Base-by-base conservation (phyloP, 2,329 filamentous ascomycete species). In the Aspergillus udagawae region DNA sequence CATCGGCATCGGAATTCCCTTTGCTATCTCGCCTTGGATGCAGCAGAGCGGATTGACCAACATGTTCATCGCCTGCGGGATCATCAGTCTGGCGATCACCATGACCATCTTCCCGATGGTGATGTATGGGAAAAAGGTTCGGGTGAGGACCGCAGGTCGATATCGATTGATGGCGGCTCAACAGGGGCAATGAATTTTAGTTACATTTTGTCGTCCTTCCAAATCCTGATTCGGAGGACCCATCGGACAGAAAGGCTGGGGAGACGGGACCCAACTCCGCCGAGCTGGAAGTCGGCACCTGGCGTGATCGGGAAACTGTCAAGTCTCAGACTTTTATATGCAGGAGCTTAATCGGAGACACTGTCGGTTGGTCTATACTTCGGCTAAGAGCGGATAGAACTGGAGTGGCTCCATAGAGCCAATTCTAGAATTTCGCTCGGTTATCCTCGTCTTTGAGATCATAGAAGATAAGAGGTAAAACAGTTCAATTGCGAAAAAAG, bases 21-120 rank as follows among this genome's bases (percentile, higher is more conserved):
- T 70, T 21, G 66, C 61, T 2, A 62, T 66, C 2, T 52, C 51
- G 2, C 65, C 67, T 14, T 71, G 67, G 68, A 65, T 68, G 14
- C 17, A 60, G 9, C 42, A 47, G 3, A 53, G 60, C 48, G 67
- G 65, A 4, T 8, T 66, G 3, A 57, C 63, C 20, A 64, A 62
- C n/a, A 67, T 67, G 64, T 67, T 64, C 25, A 60, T 67, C 23
- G 51, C 59, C 3, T 65, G 59, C 45, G 65, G 67, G 9, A 62
- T 63, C n/a, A 57, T 67, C 17, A 62, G 57, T 53, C 48, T 67
- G 4, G 63, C 23, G 0, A 38, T 65, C 10, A 56, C 57, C 2
- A n/a, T 17, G 9, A 25, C 60, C 10, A 61, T 59, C 12, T 52
- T 67, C 14, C 66, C 64, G 1, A 66, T 68, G 61, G n/a, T 65